Base-by-base conservation (phyloP, 441 rosid species). In the Macaranga tanarius region DNA sequence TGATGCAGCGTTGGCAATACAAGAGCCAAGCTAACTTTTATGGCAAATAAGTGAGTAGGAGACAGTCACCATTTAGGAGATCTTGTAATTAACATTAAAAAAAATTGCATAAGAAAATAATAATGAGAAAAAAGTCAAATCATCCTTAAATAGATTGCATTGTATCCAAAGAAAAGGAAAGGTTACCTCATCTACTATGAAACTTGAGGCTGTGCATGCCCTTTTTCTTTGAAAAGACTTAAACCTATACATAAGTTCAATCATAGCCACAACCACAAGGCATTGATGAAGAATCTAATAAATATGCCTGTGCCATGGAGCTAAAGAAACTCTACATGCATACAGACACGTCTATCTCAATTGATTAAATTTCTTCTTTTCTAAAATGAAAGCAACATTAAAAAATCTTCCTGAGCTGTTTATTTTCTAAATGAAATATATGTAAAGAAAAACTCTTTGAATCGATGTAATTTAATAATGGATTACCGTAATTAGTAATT, bases 71-170 rank as follows among this genome's bases (percentile, higher is more conserved):
- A 44, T 23, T 8, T 12, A 11, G 31, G 31, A 9, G 38, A 23
- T 65, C 22, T 25, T 55, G 4, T 26, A 40, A 45, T 52, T 52
- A 0, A 19, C 10, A 19, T 50, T 4, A 7, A 54, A 17, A n/a
- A 54, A 19, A 17, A 54, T 20, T 6, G 1, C 25, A 45, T 16
- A 22, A 17, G 6, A n/a, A 67, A 67, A 12, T n/a, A 4, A 16
- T 0, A 13, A 7, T 1, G 6, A 0, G 23, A 69, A 4, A 2
- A 47, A 59, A 45, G 73, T 50, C 74, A 61, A 71, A 13, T 47
- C n/a, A 23, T n/a, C 54, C 42, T 62, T 62, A 50, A 52, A 31
- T 67, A 42, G 25, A 66, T n/a, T 52, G 28, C 48, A 54, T 52
- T 52, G 25, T 20, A 50, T 52, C 26, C 31, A 34, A 10, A 51